These are phyloP conservation scores for Russula compacta DNA, from an alignment of 768 basidiomycete genomes.

Conservation along the genomic window DNA sequence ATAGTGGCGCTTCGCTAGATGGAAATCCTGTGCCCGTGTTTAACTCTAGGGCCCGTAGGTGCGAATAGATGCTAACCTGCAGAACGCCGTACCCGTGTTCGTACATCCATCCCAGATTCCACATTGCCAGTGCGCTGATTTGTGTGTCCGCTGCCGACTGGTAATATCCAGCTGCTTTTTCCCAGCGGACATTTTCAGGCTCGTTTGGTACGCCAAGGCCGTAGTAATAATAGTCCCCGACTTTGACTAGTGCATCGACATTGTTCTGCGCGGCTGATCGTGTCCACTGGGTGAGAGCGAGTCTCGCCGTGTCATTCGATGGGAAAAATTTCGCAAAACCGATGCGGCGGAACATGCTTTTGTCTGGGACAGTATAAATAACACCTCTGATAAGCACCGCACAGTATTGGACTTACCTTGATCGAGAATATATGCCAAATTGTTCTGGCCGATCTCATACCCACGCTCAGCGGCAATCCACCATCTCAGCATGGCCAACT, in stretches of 20 bases:
- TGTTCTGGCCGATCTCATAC: constrained; percentile 88
- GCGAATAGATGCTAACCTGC: constrained; percentile 41
- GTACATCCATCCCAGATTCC: constrained; percentile 99
- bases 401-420: constrained; percentile 49
- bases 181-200: constrained; percentile 54
- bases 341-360: constrained; percentile 57
- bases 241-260: constrained; percentile 95
- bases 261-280: constrained; percentile 91
- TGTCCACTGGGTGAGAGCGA: constrained; percentile 90
- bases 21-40: constrained; percentile 60
- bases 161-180: constrained; percentile 91
- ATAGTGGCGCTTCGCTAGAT: constrained; percentile 93
- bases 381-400: background rate
- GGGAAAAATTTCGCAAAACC: constrained; percentile 61
- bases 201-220: constrained; percentile 73
- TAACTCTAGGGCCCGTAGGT: background rate
- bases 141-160: constrained; percentile 92
- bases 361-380: constrained; percentile 37
- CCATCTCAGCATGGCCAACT: constrained; percentile 87
- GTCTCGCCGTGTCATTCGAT: constrained; percentile 71
- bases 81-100: constrained; percentile 91
- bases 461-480: constrained; percentile 93
- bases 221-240: constrained; percentile 95
- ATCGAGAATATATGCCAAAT: constrained; percentile 85
- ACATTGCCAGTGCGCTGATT: constrained; percentile 89